phyloP scores from a whole-genome alignment of 2,329 filamentous ascomycete species.

The Cadophora sp. region DNA sequence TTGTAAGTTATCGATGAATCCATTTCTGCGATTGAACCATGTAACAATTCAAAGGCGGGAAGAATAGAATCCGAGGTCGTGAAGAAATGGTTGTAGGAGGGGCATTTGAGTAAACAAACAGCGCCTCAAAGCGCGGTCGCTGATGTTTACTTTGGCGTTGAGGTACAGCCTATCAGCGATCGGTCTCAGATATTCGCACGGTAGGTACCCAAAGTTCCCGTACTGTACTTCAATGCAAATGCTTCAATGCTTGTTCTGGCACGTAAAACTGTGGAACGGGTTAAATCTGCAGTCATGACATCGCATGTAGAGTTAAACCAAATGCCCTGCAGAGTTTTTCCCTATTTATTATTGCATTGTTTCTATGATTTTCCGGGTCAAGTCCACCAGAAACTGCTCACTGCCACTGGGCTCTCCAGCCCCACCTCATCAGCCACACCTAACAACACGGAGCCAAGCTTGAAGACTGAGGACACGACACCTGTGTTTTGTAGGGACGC shows the following conservation, averaged over 20 bases:
- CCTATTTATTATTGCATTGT: too few species aligned
- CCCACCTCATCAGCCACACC: constrained; percentile 15
- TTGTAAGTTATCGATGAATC: constrained; percentile 41
- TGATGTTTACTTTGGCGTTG: constrained; percentile 7
- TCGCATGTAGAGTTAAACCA: too few species aligned
- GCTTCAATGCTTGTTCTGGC: too few species aligned
- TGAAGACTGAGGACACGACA: constrained; percentile 17
- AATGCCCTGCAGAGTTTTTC: too few species aligned
- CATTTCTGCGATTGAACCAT: constrained; percentile 34
- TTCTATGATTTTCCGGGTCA: too few species aligned
- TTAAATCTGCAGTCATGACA: too few species aligned
- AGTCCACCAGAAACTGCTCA: too few species aligned
- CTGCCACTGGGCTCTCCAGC: background rate
- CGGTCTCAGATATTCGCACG: background rate
- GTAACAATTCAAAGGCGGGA: constrained; percentile 5
- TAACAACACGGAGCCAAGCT: constrained; percentile 8
- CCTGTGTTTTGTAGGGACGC: background rate
- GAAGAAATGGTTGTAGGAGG: background rate
- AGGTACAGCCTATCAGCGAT: background rate
- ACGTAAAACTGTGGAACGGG: too few species aligned
- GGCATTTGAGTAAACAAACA: constrained; percentile 17
- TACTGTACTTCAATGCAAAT: too few species aligned
- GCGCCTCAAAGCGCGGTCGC: background rate
- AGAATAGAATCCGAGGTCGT: constrained; percentile 12
- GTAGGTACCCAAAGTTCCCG: background rate